Conservation (phyloP, 352 stramenopile species). For the Pythium sp. region DNA sequence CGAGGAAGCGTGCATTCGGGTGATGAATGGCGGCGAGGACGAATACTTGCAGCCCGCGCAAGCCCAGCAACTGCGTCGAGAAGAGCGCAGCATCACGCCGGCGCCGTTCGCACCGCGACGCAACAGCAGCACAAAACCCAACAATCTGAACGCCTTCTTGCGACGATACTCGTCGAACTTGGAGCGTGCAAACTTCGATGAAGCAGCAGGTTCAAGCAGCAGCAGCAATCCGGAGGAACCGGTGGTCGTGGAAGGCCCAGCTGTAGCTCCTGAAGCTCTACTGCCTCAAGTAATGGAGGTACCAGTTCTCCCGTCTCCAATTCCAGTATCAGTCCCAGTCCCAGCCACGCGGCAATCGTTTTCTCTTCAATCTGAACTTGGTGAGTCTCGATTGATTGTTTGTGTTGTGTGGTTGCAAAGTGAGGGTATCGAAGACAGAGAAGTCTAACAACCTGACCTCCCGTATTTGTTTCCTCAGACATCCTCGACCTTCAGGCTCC, state of each 20-base stretch:
- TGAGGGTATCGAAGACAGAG: no score
- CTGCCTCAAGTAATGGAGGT: not conserved
- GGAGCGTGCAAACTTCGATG: slow-evolving; percentile 27
- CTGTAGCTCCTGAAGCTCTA: not conserved
- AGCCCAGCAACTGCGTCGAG: slow-evolving; percentile 12
- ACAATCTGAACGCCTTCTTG: slow-evolving; percentile 70
- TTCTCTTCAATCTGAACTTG: slow-evolving; percentile 2
- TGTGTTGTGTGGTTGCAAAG: not conserved
- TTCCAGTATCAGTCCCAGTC: not conserved
- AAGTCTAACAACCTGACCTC: no score
- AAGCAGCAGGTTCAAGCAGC: slow-evolving; percentile 6
- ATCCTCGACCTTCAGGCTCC: slow-evolving; percentile 28
- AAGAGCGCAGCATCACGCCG: slow-evolving; percentile 9
- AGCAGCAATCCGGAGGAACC: not conserved
- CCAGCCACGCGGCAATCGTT: not conserved
- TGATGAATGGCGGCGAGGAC: slow-evolving; percentile 13
- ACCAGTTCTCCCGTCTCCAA: not conserved
- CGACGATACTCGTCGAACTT: slow-evolving; percentile 66
- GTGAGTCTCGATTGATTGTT: not conserved
- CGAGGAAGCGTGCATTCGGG: slow-evolving; percentile 9
- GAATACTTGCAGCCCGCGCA: slow-evolving; percentile 17
- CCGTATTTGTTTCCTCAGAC: not conserved
- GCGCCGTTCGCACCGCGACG: slow-evolving; percentile 10
- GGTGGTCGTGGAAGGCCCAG: not conserved
- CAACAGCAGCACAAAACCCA: slow-evolving; percentile 32